Evolutionary conservation across 768 basidiomycete genomes (phyloP), one percentile per base, ranked within the genome.

Genomic region (Xerocomellus intermedius): DNA sequence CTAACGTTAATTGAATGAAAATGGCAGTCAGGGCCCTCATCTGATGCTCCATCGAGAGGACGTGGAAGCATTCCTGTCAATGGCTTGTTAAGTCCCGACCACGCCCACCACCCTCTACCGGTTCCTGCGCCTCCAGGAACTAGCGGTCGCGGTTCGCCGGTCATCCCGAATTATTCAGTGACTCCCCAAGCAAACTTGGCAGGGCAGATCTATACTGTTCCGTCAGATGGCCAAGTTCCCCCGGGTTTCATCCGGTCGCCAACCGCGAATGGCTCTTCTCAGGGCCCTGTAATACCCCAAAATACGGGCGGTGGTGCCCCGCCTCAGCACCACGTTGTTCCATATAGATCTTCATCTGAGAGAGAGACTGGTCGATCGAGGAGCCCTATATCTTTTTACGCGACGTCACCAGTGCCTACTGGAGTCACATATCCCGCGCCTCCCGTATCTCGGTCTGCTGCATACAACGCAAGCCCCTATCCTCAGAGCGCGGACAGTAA

Each of bases 21-120:
- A 35, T 14, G 55, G 47, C 10, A 71, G 69, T 73, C 69, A 42
- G 56, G 69, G 51, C 59, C 71, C 21, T 55, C 71, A 16, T 71
- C 69, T 21, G 69, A 71, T 53, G 71, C 67, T 6, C 69, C 69
- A 30, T 72, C 70, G 13, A 61, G 70, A 21, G 67, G 62, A 12
- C 64, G 41, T 30, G 54, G 52, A 30, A 26, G 49, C 13, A 13
- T 51, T 33, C 26, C 62, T 42, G 13, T 21, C 28, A 56, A 22
- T 54, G 63, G 59, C 28, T 39, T 71, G 24, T 37, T 71, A n/a
- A 71, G 69, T 50, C 69, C 69, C 10, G 69, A 71, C 32, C 69
- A 71, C 12, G 69, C 69, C 36, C 36, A 72, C 48, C 60, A 41
- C 17, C 63, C 71, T 1, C 52, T 71, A 14, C 69, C 69, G 14